Evolutionary conservation across 169 alveolate genomes (phyloP).

Genomic region (Cryptosporidium muris): DNA sequence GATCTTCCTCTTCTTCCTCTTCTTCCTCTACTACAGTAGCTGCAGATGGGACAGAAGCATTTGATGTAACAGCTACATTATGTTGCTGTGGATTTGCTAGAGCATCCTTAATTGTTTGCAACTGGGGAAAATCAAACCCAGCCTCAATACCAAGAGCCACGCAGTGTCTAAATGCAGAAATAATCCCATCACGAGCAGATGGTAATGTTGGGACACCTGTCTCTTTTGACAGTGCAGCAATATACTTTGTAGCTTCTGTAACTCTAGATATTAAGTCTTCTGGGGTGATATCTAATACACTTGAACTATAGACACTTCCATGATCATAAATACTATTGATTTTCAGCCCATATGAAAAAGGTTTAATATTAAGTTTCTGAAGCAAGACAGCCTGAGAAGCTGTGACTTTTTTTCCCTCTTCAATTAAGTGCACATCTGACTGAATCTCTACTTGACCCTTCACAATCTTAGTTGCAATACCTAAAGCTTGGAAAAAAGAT

Average conservation of each 20-base stretch:
- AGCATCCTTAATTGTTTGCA: conserved; percentile 88
- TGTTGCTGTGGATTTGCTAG: conserved; percentile 91
- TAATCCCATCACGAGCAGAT: conserved; percentile 93
- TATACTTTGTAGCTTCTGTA: conserved; percentile 86
- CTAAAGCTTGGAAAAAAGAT: conserved; percentile 98
- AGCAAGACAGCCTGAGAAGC: conserved; percentile 96
- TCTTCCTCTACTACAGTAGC: conserved; percentile 82
- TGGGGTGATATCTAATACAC: conserved; percentile 93
- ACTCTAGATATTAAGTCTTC: conserved; percentile 89
- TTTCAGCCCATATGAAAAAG: conserved; percentile 96
- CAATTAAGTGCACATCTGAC: conserved; percentile 92
- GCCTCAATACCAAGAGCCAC: conserved; percentile 94
- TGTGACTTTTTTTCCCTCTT: conserved; percentile 94
- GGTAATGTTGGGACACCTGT: conserved; percentile 93
- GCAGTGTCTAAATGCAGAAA: conserved; percentile 95
- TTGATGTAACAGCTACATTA: conserved; percentile 85
- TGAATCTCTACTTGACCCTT: conserved; percentile 98
- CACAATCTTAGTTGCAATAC: conserved; percentile 97
- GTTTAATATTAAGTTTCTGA: conserved; percentile 95
- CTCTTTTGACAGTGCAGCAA: conserved; percentile 93
- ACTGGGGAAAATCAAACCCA: conserved; percentile 93
- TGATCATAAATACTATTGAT: conserved; percentile 92
- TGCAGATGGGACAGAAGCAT: conserved; percentile 81
- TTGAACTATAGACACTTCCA: conserved; percentile 93
- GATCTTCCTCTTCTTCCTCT: conserved; percentile 95